These are phyloP conservation scores for Pythium plurisporium DNA, from an alignment of 352 stramenopile species.

Conservation along the genomic window DNA sequence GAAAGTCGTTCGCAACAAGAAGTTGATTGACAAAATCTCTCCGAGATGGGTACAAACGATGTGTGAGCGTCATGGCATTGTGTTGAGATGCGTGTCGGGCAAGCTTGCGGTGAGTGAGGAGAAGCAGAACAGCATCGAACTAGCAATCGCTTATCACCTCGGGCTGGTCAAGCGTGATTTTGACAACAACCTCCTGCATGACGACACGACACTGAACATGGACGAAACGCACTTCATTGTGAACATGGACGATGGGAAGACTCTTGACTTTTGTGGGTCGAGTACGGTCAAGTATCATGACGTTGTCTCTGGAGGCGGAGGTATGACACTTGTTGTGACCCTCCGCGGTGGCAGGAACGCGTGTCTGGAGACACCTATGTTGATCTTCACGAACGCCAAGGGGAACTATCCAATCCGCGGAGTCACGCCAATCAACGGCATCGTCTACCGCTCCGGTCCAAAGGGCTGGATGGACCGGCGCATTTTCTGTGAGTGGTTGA, in stretches of 20 bases:
- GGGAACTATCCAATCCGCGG: conserved; percentile 24
- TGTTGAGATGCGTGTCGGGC: neutral
- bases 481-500: conserved; percentile 20
- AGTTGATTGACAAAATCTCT: too few species aligned
- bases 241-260: conserved; percentile 15
- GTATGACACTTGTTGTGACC: conserved; percentile 1
- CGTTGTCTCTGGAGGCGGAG: conserved; percentile 11
- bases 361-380: neutral
- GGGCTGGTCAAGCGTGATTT: conserved; percentile 6
- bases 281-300: neutral
- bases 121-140: conserved; percentile 13
- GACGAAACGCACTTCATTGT: conserved; percentile 20
- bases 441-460: conserved; percentile 18
- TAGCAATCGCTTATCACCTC: conserved; percentile 9
- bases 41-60: conserved; percentile 6
- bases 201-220: conserved; percentile 13
- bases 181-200: neutral
- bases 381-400: conserved; percentile 25
- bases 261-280: conserved; percentile 8
- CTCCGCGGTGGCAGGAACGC: neutral
- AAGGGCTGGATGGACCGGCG: conserved; percentile 25
- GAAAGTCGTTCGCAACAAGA: too few species aligned
- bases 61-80: neutral
- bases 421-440: neutral
- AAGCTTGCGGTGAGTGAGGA: conserved; percentile 4